Evolutionary conservation across 441 rosid species (phyloP).

Genomic region (Viola pubescens): DNA sequence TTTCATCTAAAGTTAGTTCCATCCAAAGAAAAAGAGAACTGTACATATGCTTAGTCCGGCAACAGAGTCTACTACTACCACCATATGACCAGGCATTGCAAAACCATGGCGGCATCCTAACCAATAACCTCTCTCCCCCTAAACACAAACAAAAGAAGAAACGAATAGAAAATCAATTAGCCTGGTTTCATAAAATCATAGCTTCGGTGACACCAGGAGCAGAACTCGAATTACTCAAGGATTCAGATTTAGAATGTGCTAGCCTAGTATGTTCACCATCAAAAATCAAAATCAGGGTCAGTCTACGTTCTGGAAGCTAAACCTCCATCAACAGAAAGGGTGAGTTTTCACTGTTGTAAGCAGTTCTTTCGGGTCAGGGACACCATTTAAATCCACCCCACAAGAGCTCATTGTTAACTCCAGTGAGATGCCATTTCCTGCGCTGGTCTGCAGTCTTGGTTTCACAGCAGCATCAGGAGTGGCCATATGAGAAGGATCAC

Average conservation of each 20-base stretch:
- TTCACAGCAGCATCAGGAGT: conserved; percentile 8
- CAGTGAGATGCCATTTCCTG: background rate
- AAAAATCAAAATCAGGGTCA: conserved; percentile 16
- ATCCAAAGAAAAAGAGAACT: background rate
- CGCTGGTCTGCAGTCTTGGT: conserved; percentile 7
- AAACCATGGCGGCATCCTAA: background rate
- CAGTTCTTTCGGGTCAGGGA: conserved; percentile 10
- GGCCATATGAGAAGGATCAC: background rate
- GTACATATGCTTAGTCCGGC: background rate
- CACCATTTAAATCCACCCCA: conserved; percentile 1
- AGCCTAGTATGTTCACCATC: conserved; percentile 6
- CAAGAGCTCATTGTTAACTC: conserved; percentile 6
- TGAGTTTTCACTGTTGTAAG: conserved; percentile 1
- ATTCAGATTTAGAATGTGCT: conserved; percentile 11
- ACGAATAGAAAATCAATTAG: conserved; percentile 18
- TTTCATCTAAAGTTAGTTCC: conserved; percentile 1
- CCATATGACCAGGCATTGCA: background rate
- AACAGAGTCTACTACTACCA: background rate
- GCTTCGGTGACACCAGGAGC: conserved; percentile 22
- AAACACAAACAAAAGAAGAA: conserved; percentile 1
- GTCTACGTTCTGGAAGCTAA: conserved; percentile 9
- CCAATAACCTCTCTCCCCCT: conserved; percentile 3
- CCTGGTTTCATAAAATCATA: conserved; percentile 27
- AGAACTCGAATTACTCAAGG: conserved; percentile 18
- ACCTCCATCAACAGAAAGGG: conserved; percentile 7